Evolutionary conservation across 208 protist genomes (phyloP), one percentile per base, ranked within the genome.

Genomic region (Crithidia bombi): DNA sequence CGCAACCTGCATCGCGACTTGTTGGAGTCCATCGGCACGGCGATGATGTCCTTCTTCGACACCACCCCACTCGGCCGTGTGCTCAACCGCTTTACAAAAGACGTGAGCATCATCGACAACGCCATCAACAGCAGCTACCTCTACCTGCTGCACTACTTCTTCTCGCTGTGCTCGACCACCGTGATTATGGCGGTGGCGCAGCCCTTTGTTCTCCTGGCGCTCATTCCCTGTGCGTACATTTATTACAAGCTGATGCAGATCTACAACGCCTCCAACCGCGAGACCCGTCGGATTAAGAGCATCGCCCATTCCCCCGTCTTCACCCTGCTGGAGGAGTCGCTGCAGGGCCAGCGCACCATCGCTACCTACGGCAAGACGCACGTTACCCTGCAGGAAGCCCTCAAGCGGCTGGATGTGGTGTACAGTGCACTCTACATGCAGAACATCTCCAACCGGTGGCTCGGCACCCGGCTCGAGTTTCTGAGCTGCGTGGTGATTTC

Each of bases 41-140:
- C 78, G n/a, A 85, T 75, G 11, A 86, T 97, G 74, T 61, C 62
- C 9, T 99, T 98, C 75, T 99, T 98, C 79, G 96, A 99, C 71
- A 90, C 82, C 1, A 99, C 93, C 3, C 97, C 97, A 0, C 15
- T 92, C 2, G 98, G 98, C 5, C 87, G 97, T 25, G 87, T 99
- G 26, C 41, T 99, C 14, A 98, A 98, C 66, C 86, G 98, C 19
- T 99, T 99, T 75, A 89, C 82, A 17, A 92, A 92, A 41, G 98
- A 99, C 59, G 85, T 97, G 14, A 73, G 77, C 43, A 78, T 55
- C 7, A 64, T 98, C 30, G 95, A 98, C 73, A 62, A 70, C 30
- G 66, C 56, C 38, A 73, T 97, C 32, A 82, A 73, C 38, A 49
- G 73, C 28, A 83, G 76, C 38, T 63, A 92, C 28, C 78, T 93